These are phyloP conservation scores for Potentilla sterilis DNA, from an alignment of 306 rosid species.

Conservation along the genomic window DNA sequence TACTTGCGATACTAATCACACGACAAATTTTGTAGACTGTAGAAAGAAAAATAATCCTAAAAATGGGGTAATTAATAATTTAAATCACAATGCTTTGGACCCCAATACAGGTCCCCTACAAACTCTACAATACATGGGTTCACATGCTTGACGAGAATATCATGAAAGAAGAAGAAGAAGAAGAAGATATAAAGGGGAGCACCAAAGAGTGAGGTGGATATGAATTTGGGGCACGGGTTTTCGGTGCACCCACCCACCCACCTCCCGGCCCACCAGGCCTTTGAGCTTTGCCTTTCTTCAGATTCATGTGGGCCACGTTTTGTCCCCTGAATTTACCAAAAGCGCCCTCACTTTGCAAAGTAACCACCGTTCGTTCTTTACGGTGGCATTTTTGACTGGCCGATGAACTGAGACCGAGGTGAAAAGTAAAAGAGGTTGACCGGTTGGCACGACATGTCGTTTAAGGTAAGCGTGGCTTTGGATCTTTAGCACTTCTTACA, in stretches of 20 bases:
- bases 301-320: neutral
- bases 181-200: constrained; percentile 1
- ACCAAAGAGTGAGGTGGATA: constrained; percentile 37
- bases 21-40: no score
- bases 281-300: neutral
- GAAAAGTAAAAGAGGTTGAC: constrained; percentile 16
- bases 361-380: constrained; percentile 15
- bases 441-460: constrained; percentile 46
- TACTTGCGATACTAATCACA: neutral
- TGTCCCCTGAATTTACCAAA: constrained; percentile 8
- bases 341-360: constrained; percentile 12
- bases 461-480: constrained; percentile 23
- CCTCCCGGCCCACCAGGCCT: constrained; percentile 14
- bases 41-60: neutral
- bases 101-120: constrained; percentile 32
- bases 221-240: constrained; percentile 70
- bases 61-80: neutral
- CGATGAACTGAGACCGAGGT: neutral
- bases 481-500: constrained; percentile 14
- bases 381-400: constrained; percentile 7
- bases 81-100: neutral
- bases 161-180: constrained; percentile 40
- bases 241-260: constrained; percentile 44
- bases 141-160: constrained; percentile 60
- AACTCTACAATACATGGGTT: constrained; percentile 26